Evolutionary conservation across 306 rosid genomes (phyloP).

Genomic region (Trichosanthes cucumerina): DNA sequence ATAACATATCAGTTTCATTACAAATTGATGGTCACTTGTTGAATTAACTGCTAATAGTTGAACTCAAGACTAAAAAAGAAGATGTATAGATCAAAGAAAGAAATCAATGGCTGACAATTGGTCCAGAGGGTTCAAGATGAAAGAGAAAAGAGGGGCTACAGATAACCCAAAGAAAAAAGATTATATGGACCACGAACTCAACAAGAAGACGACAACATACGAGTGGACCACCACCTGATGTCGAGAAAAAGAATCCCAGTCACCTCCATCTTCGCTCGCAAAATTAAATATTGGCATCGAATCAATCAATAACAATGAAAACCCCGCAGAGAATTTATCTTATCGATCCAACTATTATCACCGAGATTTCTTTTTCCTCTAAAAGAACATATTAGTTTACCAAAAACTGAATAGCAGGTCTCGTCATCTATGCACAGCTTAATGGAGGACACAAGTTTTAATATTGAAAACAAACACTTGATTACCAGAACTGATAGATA

Average conservation of each 20-base stretch:
- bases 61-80: background rate
- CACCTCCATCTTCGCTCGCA: background rate
- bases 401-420: background rate
- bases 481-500: background rate
- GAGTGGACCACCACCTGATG: slow-evolving; percentile 54
- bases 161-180: slow-evolving; percentile 21
- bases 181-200: slow-evolving; percentile 52
- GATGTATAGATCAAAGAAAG: background rate
- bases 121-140: background rate
- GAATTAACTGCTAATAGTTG: background rate
- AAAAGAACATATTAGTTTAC: background rate
- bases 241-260: slow-evolving; percentile 5
- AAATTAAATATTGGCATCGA: slow-evolving; percentile 8
- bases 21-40: background rate
- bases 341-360: background rate
- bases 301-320: background rate
- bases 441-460: background rate
- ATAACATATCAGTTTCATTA: background rate
- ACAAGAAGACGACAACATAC: slow-evolving; percentile 20
- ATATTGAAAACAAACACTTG: background rate
- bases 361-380: background rate
- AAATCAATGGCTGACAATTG: background rate
- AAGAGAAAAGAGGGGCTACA: slow-evolving; percentile 18
- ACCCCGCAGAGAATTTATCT: background rate
- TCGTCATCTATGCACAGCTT: background rate